Conservation (phyloP, 2,329 filamentous ascomycete species). For the Pezicula carpinea region DNA sequence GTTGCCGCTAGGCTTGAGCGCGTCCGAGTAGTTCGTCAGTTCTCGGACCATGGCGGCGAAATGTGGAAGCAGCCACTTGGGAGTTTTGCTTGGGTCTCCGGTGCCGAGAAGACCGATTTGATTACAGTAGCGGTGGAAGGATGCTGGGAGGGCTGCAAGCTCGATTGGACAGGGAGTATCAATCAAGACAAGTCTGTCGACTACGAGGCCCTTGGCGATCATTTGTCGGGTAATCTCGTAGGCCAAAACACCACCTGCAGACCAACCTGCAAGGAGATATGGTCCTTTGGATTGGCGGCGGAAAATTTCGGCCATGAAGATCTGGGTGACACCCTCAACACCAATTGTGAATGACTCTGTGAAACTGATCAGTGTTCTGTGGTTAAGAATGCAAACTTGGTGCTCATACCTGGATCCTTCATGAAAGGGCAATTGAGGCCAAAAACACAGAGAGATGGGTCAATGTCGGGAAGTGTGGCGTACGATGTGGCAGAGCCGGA, state of each 20-base stretch:
- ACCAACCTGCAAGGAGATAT: slow-evolving; percentile 68
- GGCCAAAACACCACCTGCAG: slow-evolving; percentile 67
- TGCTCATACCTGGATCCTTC: slow-evolving; percentile 45
- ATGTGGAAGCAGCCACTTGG: slow-evolving; percentile 69
- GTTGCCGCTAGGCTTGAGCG: slow-evolving; percentile 58
- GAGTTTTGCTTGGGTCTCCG: slow-evolving; percentile 39
- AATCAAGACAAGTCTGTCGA: slow-evolving; percentile 57
- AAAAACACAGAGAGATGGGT: slow-evolving; percentile 42
- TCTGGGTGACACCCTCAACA: slow-evolving; percentile 57
- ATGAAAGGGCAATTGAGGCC: slow-evolving; percentile 67
- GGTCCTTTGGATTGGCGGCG: slow-evolving; percentile 63
- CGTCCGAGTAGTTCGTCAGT: slow-evolving; percentile 61
- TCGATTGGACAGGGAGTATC: slow-evolving; percentile 62
- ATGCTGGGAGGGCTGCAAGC: slow-evolving; percentile 58
- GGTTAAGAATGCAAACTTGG: too few relatives aligned
- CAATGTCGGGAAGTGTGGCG: slow-evolving; percentile 29
- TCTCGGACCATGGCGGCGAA: slow-evolving; percentile 47
- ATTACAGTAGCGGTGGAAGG: slow-evolving; percentile 56
- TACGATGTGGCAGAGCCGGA: slow-evolving; percentile 33
- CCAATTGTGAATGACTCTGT: slow-evolving; percentile 56
- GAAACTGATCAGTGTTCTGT: too few relatives aligned
- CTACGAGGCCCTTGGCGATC: slow-evolving; percentile 47
- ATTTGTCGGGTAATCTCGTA: slow-evolving; percentile 61
- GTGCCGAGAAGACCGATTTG: slow-evolving; percentile 63
- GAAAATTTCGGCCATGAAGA: slow-evolving; percentile 65